Percentiles rank a stretch among this genome's conserved stretches.
phyloP scores from a whole-genome alignment of 768 basidiomycete genomes.

The Russula sp. region DNA sequence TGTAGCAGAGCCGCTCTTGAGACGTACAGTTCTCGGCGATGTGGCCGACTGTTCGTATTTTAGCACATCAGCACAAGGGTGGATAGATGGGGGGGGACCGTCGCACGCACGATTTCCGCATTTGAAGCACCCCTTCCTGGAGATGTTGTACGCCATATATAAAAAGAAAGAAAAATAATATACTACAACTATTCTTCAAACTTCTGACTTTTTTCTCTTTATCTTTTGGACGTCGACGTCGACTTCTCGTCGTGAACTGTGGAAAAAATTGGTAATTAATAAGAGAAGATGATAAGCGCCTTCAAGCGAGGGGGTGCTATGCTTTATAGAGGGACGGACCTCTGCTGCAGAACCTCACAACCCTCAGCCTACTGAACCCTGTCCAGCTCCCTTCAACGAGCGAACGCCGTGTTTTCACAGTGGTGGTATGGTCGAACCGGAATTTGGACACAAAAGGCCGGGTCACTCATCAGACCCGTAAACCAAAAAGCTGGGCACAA shows the following conservation, averaged over 20 bases:
- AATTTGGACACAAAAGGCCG: background rate
- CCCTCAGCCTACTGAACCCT: constrained; percentile 18
- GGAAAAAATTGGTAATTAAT: background rate
- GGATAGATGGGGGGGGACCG: background rate
- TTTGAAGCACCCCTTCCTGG: constrained; percentile 88
- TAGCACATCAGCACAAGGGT: constrained; percentile 11
- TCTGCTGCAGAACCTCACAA: constrained; percentile 13
- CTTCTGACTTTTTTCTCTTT: background rate
- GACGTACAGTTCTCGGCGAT: constrained; percentile 90
- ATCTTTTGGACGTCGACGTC: background rate
- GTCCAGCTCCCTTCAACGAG: constrained; percentile 20
- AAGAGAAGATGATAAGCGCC: constrained; percentile 3
- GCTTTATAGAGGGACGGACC: background rate
- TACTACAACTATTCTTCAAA: constrained; percentile 13
- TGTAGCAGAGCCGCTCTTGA: constrained; percentile 86
- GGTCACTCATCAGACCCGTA: background rate
- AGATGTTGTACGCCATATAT: constrained; percentile 76
- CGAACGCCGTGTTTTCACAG: constrained; percentile 14
- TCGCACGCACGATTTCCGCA: constrained; percentile 76
- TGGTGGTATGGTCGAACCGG: constrained; percentile 16
- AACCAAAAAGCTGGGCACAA: background rate
- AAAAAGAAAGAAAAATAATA: constrained; percentile 12
- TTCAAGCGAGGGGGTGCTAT: background rate
- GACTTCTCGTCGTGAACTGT: constrained; percentile 3
- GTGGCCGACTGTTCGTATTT: constrained; percentile 61